phyloP scores from a whole-genome alignment of 2,329 filamentous ascomycete species.

The Fusarium irregulare region DNA sequence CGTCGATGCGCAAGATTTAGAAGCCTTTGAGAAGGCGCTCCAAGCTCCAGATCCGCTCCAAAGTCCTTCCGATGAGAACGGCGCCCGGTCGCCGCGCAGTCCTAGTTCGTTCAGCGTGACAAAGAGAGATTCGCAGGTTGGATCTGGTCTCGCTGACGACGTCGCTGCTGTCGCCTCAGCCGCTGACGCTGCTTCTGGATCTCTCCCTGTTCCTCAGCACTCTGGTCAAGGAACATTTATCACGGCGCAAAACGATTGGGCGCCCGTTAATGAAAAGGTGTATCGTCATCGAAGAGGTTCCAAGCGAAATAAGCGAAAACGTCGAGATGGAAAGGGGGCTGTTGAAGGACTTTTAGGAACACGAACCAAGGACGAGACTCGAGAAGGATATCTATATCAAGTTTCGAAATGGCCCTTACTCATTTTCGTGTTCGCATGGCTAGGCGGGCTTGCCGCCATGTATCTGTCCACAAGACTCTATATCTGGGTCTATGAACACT shows the following conservation, averaged over 20 bases:
- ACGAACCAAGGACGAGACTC: conserved; percentile 86
- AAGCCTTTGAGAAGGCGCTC: conserved; percentile 83
- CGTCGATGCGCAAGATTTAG: conserved; percentile 75
- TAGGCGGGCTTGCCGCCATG: conserved; percentile 73
- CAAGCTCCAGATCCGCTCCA: conserved; percentile 82
- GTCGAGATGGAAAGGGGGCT: conserved; percentile 52
- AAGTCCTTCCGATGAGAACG: conserved; percentile 65
- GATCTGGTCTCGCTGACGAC: conserved; percentile 48
- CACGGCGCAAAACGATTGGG: conserved; percentile 95
- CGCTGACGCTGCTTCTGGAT: conserved; percentile 54
- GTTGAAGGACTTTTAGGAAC: conserved; percentile 60
- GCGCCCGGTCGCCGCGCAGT: conserved; percentile 57
- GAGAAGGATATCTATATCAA: conserved; percentile 91
- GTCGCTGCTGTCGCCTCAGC: conserved; percentile 53
- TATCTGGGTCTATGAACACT: conserved; percentile 92
- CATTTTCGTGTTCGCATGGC: conserved; percentile 82
- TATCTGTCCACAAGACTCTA: conserved; percentile 89
- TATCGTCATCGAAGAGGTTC: conserved; percentile 54
- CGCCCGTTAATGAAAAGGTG: conserved; percentile 82
- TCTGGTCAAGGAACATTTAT: conserved; percentile 70
- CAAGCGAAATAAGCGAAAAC: conserved; percentile 49
- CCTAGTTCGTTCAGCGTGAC: conserved; percentile 57
- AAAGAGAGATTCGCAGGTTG: conserved; percentile 54
- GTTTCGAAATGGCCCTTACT: conserved; percentile 94
- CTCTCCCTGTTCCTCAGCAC: conserved; percentile 42